phyloP scores from a whole-genome alignment of 352 stramenopile species.

The Pythium utonaiense region DNA sequence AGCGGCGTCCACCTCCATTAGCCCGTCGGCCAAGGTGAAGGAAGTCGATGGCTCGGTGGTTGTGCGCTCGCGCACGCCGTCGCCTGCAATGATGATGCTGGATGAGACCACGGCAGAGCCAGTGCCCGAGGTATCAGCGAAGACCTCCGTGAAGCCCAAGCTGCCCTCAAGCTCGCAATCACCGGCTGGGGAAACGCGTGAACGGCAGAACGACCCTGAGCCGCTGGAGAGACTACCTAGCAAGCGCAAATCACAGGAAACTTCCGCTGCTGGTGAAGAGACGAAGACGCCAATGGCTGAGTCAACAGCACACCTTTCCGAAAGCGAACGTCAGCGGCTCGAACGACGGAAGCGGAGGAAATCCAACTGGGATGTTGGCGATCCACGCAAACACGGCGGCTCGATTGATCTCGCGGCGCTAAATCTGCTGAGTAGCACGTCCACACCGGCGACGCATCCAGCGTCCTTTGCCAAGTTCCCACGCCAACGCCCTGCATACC shows the following conservation, averaged over 20 bases:
- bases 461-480: slow-evolving; percentile 61
- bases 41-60: slow-evolving; percentile 2
- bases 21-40: slow-evolving; percentile 25
- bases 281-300: slow-evolving; percentile 25
- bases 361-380: slow-evolving; percentile 81
- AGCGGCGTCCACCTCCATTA: slow-evolving; percentile 21
- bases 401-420: slow-evolving; percentile 19
- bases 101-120: slow-evolving; percentile 5
- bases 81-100: slow-evolving; percentile 8
- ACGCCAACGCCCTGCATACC: slow-evolving; percentile 44
- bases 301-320: slow-evolving; percentile 28
- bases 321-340: slow-evolving; percentile 55
- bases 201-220: not conserved
- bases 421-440: slow-evolving; percentile 20
- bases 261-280: not conserved
- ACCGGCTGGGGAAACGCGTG: not conserved
- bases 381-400: slow-evolving; percentile 40
- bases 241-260: not conserved
- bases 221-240: not conserved
- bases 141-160: not conserved
- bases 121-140: not conserved
- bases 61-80: slow-evolving; percentile 8
- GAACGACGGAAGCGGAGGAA: slow-evolving; percentile 66
- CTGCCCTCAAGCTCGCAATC: not conserved
- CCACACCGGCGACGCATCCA: slow-evolving; percentile 34